phyloP scores from a whole-genome alignment of 2,329 filamentous ascomycete species.

The Aspergillus sp. region DNA sequence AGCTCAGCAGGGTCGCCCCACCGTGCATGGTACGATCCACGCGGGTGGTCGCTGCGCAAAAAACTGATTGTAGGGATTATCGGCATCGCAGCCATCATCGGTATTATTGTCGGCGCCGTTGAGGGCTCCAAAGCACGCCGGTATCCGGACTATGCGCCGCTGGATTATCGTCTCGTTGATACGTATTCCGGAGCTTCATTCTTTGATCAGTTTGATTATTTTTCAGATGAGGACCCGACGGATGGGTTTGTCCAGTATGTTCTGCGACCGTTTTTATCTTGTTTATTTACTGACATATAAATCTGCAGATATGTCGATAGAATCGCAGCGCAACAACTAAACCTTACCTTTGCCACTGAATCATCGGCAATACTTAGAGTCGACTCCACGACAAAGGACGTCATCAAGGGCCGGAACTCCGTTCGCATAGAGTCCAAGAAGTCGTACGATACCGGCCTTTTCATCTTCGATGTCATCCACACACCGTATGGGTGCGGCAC shows the following conservation, averaged over 20 bases:
- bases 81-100: slow-evolving; percentile 45
- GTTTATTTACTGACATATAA: neutral
- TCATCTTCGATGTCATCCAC: slow-evolving; percentile 66
- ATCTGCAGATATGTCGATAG: slow-evolving; percentile 41
- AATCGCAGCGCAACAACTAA: slow-evolving; percentile 38
- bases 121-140: slow-evolving; percentile 36
- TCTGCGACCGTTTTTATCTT: no score
- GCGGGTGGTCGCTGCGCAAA: slow-evolving; percentile 54
- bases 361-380: slow-evolving; percentile 59
- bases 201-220: slow-evolving; percentile 50
- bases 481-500: slow-evolving; percentile 63
- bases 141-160: slow-evolving; percentile 45
- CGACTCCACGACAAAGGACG: slow-evolving; percentile 60
- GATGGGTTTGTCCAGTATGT: slow-evolving; percentile 50
- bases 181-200: slow-evolving; percentile 44
- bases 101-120: slow-evolving; percentile 49
- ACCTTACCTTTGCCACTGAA: slow-evolving; percentile 61
- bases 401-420: slow-evolving; percentile 61
- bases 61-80: slow-evolving; percentile 49
- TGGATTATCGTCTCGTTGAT: slow-evolving; percentile 44
- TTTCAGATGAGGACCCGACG: slow-evolving; percentile 45
- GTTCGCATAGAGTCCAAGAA: slow-evolving; percentile 63
- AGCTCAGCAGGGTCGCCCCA: neutral
- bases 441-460: slow-evolving; percentile 63
- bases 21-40: slow-evolving; percentile 47